These are phyloP conservation scores for Primulina eburnea DNA, from an alignment of 257 asterid genomes.

Conservation along the genomic window DNA sequence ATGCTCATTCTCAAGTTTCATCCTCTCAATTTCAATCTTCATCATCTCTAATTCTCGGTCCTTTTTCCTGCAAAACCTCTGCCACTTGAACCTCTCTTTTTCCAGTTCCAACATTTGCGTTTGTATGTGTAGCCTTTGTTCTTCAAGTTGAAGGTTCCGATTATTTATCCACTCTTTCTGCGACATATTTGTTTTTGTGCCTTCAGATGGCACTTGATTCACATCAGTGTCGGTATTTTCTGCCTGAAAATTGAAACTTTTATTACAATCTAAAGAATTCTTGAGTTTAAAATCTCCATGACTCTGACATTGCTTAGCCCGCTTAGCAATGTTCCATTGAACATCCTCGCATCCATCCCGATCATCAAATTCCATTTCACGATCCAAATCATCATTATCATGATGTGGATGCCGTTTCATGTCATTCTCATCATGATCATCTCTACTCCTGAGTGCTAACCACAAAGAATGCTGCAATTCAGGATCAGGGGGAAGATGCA, in stretches of 20 bases:
- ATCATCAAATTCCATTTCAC: slow-evolving; percentile 23
- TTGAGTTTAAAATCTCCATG: slow-evolving; percentile 3
- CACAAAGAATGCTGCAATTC: slow-evolving; percentile 28
- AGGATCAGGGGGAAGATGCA: slow-evolving; percentile 32
- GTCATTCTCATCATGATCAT: slow-evolving; percentile 47
- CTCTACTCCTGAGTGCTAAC: slow-evolving; percentile 61
- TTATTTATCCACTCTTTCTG: slow-evolving; percentile 29
- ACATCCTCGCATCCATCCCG: slow-evolving; percentile 24
- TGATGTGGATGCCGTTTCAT: slow-evolving; percentile 38
- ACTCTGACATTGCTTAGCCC: slow-evolving; percentile 11
- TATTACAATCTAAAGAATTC: slow-evolving; percentile 36
- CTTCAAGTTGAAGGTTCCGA: slow-evolving; percentile 37
- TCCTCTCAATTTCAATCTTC: slow-evolving; percentile 50
- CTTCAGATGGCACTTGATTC: neutral
- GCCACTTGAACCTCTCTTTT: slow-evolving; percentile 58
- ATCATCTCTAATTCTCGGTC: slow-evolving; percentile 23
- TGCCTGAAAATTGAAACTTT: slow-evolving; percentile 4
- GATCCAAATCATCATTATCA: slow-evolving; percentile 44
- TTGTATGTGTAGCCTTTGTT: slow-evolving; percentile 42
- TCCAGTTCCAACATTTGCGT: slow-evolving; percentile 52
- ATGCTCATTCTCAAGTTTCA: slow-evolving; percentile 54
- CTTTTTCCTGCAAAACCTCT: slow-evolving; percentile 44
- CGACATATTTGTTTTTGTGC: neutral
- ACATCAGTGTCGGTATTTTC: slow-evolving; percentile 3
- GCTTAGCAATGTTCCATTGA: slow-evolving; percentile 10